Base-by-base conservation (phyloP, 148 eudicot genomes). In the Chenopodium suecicum region DNA sequence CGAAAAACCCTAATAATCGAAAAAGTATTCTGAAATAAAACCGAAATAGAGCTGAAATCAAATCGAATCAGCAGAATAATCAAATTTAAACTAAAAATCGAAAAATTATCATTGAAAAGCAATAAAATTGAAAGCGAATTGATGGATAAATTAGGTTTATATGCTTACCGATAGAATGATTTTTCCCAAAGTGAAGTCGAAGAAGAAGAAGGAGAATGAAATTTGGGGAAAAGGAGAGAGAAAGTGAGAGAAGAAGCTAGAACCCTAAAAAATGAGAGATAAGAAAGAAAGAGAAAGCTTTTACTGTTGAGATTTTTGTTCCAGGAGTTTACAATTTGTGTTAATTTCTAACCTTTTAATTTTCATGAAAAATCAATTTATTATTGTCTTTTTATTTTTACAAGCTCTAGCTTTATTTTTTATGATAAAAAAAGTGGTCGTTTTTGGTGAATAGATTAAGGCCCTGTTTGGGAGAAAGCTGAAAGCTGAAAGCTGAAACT, bases 191-290 rank as follows among this genome's bases (percentile, higher is more conserved):
- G 7, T 32, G 52, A n/a, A 54, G 32, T 31, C 17, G 12, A 69
- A 14, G 64, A 54, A 70, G 81, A 47, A 7, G 74, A 68, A 27
- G 64, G 70, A 7, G 63, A n/a, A 44, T 22, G 71, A 31, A 14
- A 23, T 50, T 50, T 6, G n/a, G 41, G 9, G 65, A 17, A 60
- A 11, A 27, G 50, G 66, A 75, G 44, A 75, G 65, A 48, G 78
- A 54, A 9, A 4, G 37, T 13, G 22, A 16, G 12, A 19, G 74
- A 41, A 70, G 50, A 4, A 16, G 19, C 46, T 31, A 75, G 66
- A 75, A 75, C 78, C 78, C 78, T 75, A 75, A 70, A 37, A 56
- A 20, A 37, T 14, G 22, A 70, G 74, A 70, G 48, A 64, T 80
- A 50, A 74, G 74, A 58, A 44, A 69, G 27, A 47, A 9, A 4